Percentiles rank a stretch among this genome's conserved stretches.
Conservation (phyloP, 2,329 filamentous ascomycete genomes). For the Phaeosphaeria sp. region DNA sequence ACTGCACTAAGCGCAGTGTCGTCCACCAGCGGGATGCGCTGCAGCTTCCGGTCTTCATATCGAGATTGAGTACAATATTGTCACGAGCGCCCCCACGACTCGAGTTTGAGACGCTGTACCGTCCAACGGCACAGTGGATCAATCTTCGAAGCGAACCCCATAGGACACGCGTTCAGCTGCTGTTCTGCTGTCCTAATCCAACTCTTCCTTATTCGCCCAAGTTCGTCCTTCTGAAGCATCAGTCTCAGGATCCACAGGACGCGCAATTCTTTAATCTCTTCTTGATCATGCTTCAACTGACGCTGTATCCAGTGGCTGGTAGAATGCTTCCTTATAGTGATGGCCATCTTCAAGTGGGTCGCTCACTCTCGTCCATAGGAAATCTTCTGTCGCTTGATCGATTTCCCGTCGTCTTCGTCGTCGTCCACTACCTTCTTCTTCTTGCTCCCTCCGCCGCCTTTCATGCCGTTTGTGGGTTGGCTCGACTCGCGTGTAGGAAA, state of each 20-base stretch:
- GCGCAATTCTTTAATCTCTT: slow-evolving; percentile 26
- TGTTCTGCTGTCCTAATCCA: slow-evolving; percentile 9
- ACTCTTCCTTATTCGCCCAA: slow-evolving; percentile 28
- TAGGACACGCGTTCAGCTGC: slow-evolving; percentile 11
- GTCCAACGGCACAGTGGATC: not conserved
- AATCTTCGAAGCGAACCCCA: slow-evolving; percentile 1
- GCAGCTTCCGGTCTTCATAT: slow-evolving; percentile 29
- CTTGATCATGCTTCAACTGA: slow-evolving; percentile 9
- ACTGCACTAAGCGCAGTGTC: slow-evolving; percentile 24
- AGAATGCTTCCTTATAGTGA: slow-evolving; percentile 10
- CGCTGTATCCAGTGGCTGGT: slow-evolving; percentile 1
- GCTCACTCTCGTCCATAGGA: slow-evolving; percentile 56
- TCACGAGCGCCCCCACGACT: slow-evolving; percentile 26
- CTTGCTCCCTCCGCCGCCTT: slow-evolving; percentile 49
- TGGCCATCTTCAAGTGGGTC: slow-evolving; percentile 1
- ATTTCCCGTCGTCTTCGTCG: slow-evolving; percentile 55
- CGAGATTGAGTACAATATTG: slow-evolving; percentile 20
- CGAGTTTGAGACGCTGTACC: slow-evolving; percentile 17
- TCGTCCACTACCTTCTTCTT: slow-evolving; percentile 55
- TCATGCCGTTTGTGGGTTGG: slow-evolving; percentile 49
- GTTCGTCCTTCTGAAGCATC: slow-evolving; percentile 14
- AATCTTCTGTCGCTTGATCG: slow-evolving; percentile 57
- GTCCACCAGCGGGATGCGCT: slow-evolving; percentile 22
- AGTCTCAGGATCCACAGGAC: slow-evolving; percentile 31
- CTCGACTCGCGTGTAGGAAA: slow-evolving; percentile 55